A percentile compares a stretch with the other conserved stretches of the same genome.
Evolutionary conservation across 2,329 filamentous ascomycete species (phyloP).

Genomic region (Colletotrichum gloeosporioides): DNA sequence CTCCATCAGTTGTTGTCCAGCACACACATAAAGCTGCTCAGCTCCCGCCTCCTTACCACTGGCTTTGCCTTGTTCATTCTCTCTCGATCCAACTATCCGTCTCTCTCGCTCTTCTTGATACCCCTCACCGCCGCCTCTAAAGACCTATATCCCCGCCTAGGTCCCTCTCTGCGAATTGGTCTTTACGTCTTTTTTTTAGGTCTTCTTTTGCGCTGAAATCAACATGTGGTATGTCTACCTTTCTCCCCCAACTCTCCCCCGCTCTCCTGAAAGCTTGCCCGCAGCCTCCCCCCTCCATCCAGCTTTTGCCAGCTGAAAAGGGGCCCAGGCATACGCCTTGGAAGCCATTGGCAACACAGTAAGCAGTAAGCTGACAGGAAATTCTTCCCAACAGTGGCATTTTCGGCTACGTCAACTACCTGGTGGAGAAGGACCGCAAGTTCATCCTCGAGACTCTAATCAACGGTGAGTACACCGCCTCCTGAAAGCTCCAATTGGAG

Average conservation of each 20-base stretch:
- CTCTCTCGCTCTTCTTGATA: slow-evolving; percentile 21
- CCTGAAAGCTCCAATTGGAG: slow-evolving; percentile 5
- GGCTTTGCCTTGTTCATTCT: slow-evolving; percentile 7
- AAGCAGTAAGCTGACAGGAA: slow-evolving; percentile 25
- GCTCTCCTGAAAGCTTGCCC: slow-evolving; percentile 7
- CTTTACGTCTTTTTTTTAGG: slow-evolving; percentile 12
- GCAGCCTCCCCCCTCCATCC: background rate
- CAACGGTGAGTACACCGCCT: slow-evolving; percentile 72
- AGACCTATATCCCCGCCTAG: background rate
- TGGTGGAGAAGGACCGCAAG: slow-evolving; percentile 98
- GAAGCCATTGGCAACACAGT: slow-evolving; percentile 1
- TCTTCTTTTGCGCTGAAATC: slow-evolving; percentile 20
- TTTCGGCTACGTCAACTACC: slow-evolving; percentile 99
- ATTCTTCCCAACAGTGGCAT: slow-evolving; percentile 69
- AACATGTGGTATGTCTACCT: slow-evolving; percentile 27
- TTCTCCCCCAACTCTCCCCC: slow-evolving; percentile 11
- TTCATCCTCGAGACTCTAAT: slow-evolving; percentile 95
- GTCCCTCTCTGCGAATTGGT: slow-evolving; percentile 11
- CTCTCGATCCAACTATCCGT: slow-evolving; percentile 21
- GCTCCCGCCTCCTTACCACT: slow-evolving; percentile 22
- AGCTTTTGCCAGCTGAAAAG: background rate
- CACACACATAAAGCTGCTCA: slow-evolving; percentile 27
- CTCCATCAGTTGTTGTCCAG: background rate
- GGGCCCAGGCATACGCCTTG: background rate
- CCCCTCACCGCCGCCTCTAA: slow-evolving; percentile 8